Evolutionary conservation across 1,284 basidiomycete genomes (phyloP).

Genomic region (Inonotus hispidus): DNA sequence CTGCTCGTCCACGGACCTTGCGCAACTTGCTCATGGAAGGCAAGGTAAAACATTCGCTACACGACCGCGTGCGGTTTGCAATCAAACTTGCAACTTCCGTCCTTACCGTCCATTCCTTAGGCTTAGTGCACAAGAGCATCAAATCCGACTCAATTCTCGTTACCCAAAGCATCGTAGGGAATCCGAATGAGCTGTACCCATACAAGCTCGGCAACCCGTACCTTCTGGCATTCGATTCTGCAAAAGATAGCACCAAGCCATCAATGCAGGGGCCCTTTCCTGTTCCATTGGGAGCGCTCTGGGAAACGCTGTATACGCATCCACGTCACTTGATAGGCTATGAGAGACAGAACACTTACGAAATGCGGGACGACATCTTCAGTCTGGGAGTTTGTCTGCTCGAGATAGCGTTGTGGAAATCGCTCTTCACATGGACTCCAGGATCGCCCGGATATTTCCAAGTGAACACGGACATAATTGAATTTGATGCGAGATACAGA

Average conservation of each 20-base stretch:
- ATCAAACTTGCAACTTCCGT: background rate
- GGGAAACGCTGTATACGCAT: background rate
- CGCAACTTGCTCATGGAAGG: background rate
- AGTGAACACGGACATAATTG: background rate
- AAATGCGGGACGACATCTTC: conserved; percentile 17
- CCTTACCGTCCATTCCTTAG: conserved; percentile 6
- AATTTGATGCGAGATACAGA: background rate
- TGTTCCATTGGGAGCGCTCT: background rate
- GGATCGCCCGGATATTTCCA: background rate
- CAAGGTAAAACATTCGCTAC: background rate
- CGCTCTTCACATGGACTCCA: conserved; percentile 1
- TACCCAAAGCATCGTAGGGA: background rate
- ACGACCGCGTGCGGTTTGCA: background rate
- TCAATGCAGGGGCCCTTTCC: background rate
- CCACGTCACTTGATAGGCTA: background rate
- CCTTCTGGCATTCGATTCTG: background rate
- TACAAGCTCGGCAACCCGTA: conserved; percentile 1
- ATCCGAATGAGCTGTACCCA: background rate
- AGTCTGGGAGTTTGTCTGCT: conserved; percentile 14
- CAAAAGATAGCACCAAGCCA: background rate
- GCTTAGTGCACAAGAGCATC: conserved; percentile 10
- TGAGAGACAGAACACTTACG: background rate
- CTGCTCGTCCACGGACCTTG: background rate
- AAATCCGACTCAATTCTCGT: conserved; percentile 1
- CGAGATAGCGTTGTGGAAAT: conserved; percentile 15